phyloP scores from a whole-genome alignment of 2,329 filamentous ascomycete species.

The Xylaria hypoxylon region DNA sequence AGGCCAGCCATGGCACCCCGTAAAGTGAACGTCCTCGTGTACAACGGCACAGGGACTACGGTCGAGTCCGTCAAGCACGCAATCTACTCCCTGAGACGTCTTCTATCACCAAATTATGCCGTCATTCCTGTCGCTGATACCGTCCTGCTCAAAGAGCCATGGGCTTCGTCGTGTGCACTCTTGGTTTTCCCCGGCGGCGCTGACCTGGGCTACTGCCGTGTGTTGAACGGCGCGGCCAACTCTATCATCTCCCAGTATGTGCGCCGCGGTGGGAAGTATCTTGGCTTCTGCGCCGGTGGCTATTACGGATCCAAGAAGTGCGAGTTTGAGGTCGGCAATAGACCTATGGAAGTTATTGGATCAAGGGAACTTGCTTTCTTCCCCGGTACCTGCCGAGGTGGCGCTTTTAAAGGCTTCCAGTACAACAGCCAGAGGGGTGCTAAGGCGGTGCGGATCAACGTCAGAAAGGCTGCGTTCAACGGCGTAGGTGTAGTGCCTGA shows the following conservation, averaged over 20 bases:
- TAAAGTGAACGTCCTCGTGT: slow-evolving; percentile 91
- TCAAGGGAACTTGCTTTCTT: slow-evolving; percentile 88
- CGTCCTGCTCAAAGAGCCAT: slow-evolving; percentile 89
- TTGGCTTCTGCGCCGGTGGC: slow-evolving; percentile 93
- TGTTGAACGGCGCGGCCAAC: slow-evolving; percentile 89
- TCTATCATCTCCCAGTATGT: slow-evolving; percentile 86
- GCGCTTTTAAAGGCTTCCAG: slow-evolving; percentile 88
- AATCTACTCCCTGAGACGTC: slow-evolving; percentile 83
- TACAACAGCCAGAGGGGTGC: slow-evolving; percentile 91
- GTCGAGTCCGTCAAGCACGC: slow-evolving; percentile 90
- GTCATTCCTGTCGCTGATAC: slow-evolving; percentile 86
- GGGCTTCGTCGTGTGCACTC: slow-evolving; percentile 86
- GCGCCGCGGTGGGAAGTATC: slow-evolving; percentile 83
- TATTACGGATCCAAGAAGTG: slow-evolving; percentile 87
- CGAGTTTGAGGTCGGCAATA: slow-evolving; percentile 91
- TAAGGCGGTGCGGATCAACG: slow-evolving; percentile 74
- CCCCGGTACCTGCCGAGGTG: slow-evolving; percentile 84
- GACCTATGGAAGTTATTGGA: slow-evolving; percentile 84
- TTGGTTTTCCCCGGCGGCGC: slow-evolving; percentile 93
- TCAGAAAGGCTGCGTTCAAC: slow-evolving; percentile 70
- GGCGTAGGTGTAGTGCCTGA: slow-evolving; percentile 64
- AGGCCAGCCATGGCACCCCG: slow-evolving; percentile 67
- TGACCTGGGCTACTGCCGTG: slow-evolving; percentile 91
- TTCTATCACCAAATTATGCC: slow-evolving; percentile 91
- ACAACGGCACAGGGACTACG: slow-evolving; percentile 90